Evolutionary conservation across 768 basidiomycete genomes (phyloP), one percentile per base, ranked within the genome.

Genomic region (Symmetrospora coprosmae): DNA sequence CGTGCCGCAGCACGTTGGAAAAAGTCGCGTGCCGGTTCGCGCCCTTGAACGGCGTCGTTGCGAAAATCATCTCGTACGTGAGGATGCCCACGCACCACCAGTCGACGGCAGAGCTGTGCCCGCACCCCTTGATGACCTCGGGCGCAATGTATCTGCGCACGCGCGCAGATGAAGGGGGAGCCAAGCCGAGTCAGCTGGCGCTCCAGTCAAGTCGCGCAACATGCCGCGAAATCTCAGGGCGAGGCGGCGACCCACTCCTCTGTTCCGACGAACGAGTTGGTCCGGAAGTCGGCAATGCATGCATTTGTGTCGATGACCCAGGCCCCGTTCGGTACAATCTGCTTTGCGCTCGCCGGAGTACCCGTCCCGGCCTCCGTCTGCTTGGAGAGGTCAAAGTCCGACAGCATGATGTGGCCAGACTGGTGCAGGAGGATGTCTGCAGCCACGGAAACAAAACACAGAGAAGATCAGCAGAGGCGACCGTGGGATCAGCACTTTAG

Each of bases 11-110:
- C 73, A 99, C 92, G 76, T 96, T 97, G 72, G 82, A 77, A 77
- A 99, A 99, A 33, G 94, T 99, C 67, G 90, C 88, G 73, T 85
- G 84, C 68, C 94, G 84, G 76, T 88, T 84, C 58, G 80, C 78
- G 46, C 94, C 94, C 76, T 99, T 99, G 84, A 97, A 97, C 40
- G 94, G 94, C 62, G 94, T 97, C 61, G 90, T 94, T 34, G 90
- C 92, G 74, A 86, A 97, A 74, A 91, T 89, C 88, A 69, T 70
- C 58, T 99, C 94, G 76, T 90, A 94, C 69, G 97, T 87, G 69
- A 99, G 81, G 69, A 97, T 96, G 37, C 94, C 94, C 49, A 96
- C 77, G 31, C 94, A 97, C 94, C 69, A 70, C 92, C 92, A 99
- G 75, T 99, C 94, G 50, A 99, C 94, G 14, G 92, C 91, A 64